Conservation (phyloP, 2,329 filamentous ascomycete species). For the Talaromyces sp. region DNA sequence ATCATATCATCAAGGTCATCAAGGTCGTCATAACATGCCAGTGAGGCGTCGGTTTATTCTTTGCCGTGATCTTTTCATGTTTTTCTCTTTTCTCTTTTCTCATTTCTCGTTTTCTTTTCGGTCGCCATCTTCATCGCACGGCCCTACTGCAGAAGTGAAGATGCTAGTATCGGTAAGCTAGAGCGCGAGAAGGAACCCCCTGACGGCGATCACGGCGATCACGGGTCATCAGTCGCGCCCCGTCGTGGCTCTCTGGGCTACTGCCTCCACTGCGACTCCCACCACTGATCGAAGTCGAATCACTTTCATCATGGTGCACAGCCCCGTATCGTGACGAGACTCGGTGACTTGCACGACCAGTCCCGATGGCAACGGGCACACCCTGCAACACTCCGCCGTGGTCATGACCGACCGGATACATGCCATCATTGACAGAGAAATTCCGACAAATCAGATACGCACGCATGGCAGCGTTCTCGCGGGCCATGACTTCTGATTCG, state of each 20-base stretch:
- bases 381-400: conserved; percentile 57
- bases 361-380: conserved; percentile 61
- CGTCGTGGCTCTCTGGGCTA: conserved; percentile 46
- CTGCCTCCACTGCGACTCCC: conserved; percentile 53
- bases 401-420: conserved; percentile 60
- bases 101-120: neutral
- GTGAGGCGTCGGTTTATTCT: conserved; percentile 17
- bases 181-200: conserved; percentile 24
- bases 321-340: neutral
- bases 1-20: conserved; percentile 12
- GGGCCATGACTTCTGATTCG: conserved; percentile 74
- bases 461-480: conserved; percentile 90
- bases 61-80: conserved; percentile 4
- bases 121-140: neutral
- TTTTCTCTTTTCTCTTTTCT: conserved; percentile 8
- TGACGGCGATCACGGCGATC: conserved; percentile 23
- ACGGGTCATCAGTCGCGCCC: conserved; percentile 21
- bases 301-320: conserved; percentile 40
- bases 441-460: conserved; percentile 98
- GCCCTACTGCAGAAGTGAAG: no score
- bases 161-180: conserved; percentile 24
- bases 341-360: conserved; percentile 41
- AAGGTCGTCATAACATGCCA: conserved; percentile 19
- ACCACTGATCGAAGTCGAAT: conserved; percentile 37
- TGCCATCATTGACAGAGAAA: conserved; percentile 94